A percentile compares a stretch with the other conserved stretches of the same genome.
Evolutionary conservation across 164 flowering plant genomes (phyloP).

Genomic region (Paratinospora sagittata): DNA sequence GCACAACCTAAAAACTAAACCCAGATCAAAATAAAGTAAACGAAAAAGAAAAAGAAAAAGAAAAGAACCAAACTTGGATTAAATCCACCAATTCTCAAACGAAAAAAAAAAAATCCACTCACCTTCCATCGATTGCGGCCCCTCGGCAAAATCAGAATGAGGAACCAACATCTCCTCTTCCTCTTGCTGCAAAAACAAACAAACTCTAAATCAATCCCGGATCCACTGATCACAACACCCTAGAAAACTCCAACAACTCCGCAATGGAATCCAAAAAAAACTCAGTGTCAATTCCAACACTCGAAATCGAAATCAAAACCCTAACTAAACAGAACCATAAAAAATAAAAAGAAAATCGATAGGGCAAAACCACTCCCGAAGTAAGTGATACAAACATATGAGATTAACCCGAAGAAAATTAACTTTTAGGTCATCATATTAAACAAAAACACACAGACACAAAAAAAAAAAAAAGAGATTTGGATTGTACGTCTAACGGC

Average conservation of each 20-base stretch:
- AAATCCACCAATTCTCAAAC: too few species aligned
- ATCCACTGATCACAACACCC: constrained; percentile 34
- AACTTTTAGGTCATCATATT: too few species aligned
- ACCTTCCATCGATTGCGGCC: constrained; percentile 83
- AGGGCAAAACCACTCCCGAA: too few species aligned
- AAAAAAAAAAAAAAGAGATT: neutral
- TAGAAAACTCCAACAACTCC: constrained; percentile 16
- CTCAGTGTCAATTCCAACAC: too few species aligned
- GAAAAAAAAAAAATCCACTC: too few species aligned
- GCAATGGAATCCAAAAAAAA: constrained; percentile 8
- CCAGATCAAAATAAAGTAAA: neutral
- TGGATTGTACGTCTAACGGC: constrained; percentile 48
- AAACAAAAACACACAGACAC: too few species aligned
- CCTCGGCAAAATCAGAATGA: constrained; percentile 67
- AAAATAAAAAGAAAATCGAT: too few species aligned
- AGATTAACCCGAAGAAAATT: neutral
- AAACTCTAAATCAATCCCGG: constrained; percentile 24
- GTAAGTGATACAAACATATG: too few species aligned
- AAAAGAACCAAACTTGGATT: constrained; percentile 10
- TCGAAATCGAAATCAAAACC: too few species aligned
- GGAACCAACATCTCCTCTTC: constrained; percentile 95
- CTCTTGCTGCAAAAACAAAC: constrained; percentile 51
- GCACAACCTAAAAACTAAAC: neutral
- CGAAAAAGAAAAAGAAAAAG: neutral
- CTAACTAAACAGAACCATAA: too few species aligned